Base-by-base conservation (phyloP, 176 grass and related monocot genomes). In the Alloteropsis semialata region DNA sequence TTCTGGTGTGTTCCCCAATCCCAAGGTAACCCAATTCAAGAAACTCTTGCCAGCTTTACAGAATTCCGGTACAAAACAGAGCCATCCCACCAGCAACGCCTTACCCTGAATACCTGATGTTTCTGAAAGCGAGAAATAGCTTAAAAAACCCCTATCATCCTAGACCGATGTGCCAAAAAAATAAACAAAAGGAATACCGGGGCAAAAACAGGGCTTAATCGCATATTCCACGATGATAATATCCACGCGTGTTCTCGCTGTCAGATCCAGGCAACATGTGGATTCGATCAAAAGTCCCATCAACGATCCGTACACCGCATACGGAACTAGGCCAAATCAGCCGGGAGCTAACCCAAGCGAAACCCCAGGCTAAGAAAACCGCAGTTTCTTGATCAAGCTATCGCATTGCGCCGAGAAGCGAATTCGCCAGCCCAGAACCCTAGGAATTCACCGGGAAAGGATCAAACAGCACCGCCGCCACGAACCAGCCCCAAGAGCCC, bases 341-440 rank as follows among this genome's bases (percentile, higher is more conserved):
- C 60, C 41, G 0, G 9, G 34, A 10, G 42, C 39, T 37, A 50
- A 81, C 61, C 77, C 51, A 85, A 61, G 39, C 71, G 53, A 42
- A 63, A 55, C 63, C 33, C 43, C 33, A 0, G 21, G 51, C 79
- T 4, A 22, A 16, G n/a, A 37, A 42, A 60, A 68, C 51, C 38
- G 8, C 12, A 22, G 45, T 49, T 36, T 50, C 42, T 19, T n/a
- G 14, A 89, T 27, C 62, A 53, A 3, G 10, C 0, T 21, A n/a
- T 69, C 71, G 29, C 87, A 89, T 81, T 89, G 70, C 87, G 33
- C 28, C 33, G 34, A 45, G 7, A 54, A 12, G 14, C 60, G 13
- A 34, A 50, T 36, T 65, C 33, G 3, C 65, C 69, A 19, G 5
- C 0, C 76, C 41, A 2, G 9, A 45, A 22, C 69, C 39, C 39